Conservation (phyloP, 306 rosid genomes). For the Pueraria montana region DNA sequence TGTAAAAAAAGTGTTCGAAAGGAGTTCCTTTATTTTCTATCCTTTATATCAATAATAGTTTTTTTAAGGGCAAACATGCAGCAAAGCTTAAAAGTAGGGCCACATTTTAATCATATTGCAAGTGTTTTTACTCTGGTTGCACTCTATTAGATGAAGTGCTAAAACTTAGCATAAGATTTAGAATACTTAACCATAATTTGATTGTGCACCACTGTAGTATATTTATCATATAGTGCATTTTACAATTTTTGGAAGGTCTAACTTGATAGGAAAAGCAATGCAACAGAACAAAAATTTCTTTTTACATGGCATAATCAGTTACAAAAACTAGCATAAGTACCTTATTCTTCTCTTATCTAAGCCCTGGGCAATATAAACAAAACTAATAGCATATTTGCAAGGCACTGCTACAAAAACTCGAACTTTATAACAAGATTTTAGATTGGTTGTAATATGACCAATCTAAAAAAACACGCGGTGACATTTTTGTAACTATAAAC, state of each 20-base stretch:
- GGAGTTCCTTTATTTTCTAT: background rate
- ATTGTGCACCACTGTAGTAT: background rate
- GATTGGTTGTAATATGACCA: no score
- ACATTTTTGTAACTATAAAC: no score
- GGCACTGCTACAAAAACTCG: no score
- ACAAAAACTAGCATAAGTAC: no score
- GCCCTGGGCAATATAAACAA: background rate
- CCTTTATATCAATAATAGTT: background rate
- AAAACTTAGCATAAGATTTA: conserved; percentile 26
- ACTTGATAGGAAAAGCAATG: background rate
- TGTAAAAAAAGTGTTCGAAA: background rate
- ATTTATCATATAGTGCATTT: conserved; percentile 4
- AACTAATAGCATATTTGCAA: background rate
- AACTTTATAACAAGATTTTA: no score
- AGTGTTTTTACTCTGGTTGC: background rate
- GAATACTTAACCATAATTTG: background rate
- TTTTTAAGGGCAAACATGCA: background rate
- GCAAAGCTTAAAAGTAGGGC: conserved; percentile 1
- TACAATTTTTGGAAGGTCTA: conserved; percentile 13
- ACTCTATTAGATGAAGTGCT: conserved; percentile 4
- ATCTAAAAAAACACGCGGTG: no score
- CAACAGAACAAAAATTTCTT: background rate
- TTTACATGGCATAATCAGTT: background rate
- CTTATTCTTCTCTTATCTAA: background rate
- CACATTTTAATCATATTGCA: background rate